A percentile compares a stretch with the other conserved stretches of the same genome.
Conservation (phyloP, 306 rosid genomes). For the Clitoria ternatea region DNA sequence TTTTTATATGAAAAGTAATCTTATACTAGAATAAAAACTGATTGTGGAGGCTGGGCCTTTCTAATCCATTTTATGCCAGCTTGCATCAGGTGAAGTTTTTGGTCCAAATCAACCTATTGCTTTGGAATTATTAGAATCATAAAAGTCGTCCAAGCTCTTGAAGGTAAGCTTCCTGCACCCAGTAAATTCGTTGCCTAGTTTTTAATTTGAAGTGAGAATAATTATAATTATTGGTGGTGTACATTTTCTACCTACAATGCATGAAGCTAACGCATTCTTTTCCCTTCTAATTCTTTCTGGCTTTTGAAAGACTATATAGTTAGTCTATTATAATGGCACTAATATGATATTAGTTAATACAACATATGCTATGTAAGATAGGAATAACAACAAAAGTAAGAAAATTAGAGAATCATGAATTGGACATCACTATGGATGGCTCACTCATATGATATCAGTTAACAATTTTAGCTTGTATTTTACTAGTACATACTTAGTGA, state of each 20-base stretch:
- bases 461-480: too few species aligned
- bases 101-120: constrained; percentile 94
- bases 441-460: too few species aligned
- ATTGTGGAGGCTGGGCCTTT: too few species aligned
- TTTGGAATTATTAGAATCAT: constrained; percentile 84
- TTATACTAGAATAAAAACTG: too few species aligned
- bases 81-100: constrained; percentile 94
- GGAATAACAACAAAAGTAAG: background rate
- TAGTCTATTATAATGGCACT: background rate
- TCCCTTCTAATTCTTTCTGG: background rate
- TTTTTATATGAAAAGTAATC: too few species aligned
- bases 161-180: constrained; percentile 53
- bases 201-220: background rate
- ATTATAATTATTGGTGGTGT: too few species aligned
- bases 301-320: background rate
- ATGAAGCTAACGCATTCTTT: constrained; percentile 3
- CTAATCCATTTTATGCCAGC: constrained; percentile 60
- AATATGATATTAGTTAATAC: background rate
- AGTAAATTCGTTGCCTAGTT: background rate
- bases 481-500: too few species aligned
- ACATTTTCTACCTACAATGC: background rate
- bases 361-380: background rate
- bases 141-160: constrained; percentile 92
- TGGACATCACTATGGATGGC: background rate
- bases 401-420: background rate